Evolutionary conservation across 78 protist species (phyloP).

Genomic region (Dictyostelium intermedium): DNA sequence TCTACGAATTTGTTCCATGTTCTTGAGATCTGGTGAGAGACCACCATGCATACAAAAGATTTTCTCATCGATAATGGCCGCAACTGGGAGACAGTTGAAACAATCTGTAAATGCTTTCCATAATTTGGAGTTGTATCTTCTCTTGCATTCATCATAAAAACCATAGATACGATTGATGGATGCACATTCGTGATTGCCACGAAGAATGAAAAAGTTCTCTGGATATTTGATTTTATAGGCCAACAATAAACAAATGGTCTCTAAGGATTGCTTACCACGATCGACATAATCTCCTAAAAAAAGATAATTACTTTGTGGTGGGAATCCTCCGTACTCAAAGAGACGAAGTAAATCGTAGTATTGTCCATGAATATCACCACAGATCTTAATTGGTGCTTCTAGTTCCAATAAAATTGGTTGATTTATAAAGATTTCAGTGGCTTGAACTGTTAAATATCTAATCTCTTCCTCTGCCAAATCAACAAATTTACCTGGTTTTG

Average conservation of each 20-base stretch:
- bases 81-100: conserved; percentile 99
- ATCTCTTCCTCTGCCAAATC: conserved; percentile 91
- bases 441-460: conserved; percentile 80
- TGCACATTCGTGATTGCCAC: conserved; percentile 99
- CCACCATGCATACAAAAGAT: conserved; percentile 99
- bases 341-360: conserved; percentile 98
- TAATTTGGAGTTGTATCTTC: conserved; percentile 97
- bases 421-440: conserved; percentile 93
- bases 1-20: conserved; percentile 95
- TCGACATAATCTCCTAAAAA: conserved; percentile 99
- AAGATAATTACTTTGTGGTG: conserved; percentile 99
- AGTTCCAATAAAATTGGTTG: conserved; percentile 98
- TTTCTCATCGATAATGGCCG: conserved; percentile 98
- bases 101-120: conserved; percentile 99
- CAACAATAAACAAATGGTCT: conserved; percentile 98
- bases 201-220: conserved; percentile 99
- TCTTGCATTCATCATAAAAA: conserved; percentile 99
- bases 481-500: conserved; percentile 95
- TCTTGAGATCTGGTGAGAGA: conserved; percentile 97
- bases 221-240: conserved; percentile 99
- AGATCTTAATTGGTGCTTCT: conserved; percentile 98
- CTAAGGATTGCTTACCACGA: conserved; percentile 98
- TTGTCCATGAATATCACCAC: conserved; percentile 99
- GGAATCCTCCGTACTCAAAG: conserved; percentile 99
- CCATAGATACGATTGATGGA: conserved; percentile 99